A percentile compares a stretch with the other conserved stretches of the same genome.
Evolutionary conservation across 1,139 yeast species (phyloP).

Genomic region (Sugiyamaella xylanicola): DNA sequence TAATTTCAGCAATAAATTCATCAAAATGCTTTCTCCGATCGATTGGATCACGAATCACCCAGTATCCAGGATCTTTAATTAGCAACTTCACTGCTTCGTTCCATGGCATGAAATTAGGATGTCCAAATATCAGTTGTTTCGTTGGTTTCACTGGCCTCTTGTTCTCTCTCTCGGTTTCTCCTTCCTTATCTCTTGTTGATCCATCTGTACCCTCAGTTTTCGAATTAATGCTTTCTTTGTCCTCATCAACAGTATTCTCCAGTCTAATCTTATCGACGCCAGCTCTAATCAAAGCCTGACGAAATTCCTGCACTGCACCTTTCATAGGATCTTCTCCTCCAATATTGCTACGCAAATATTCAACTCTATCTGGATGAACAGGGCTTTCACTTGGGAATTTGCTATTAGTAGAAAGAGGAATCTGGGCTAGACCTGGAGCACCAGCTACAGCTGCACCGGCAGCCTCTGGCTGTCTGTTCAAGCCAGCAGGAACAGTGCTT

Average conservation of each 20-base stretch:
- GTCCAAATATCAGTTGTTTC: slow-evolving; percentile 54
- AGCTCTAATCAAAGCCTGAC: slow-evolving; percentile 14
- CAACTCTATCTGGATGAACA: slow-evolving; percentile 14
- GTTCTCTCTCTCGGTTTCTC: neutral
- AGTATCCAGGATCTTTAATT: slow-evolving; percentile 64
- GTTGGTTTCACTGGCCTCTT: slow-evolving; percentile 52
- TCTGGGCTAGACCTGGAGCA: neutral
- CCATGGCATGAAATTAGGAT: slow-evolving; percentile 49
- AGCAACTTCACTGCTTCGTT: slow-evolving; percentile 63
- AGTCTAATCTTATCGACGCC: slow-evolving; percentile 3
- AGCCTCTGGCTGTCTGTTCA: too few species aligned
- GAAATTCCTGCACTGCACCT: slow-evolving; percentile 11
- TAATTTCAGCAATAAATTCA: slow-evolving; percentile 56
- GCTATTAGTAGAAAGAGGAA: slow-evolving; percentile 3
- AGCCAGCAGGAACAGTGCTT: neutral
- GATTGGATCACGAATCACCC: slow-evolving; percentile 66
- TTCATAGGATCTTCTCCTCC: slow-evolving; percentile 11
- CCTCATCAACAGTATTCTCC: neutral
- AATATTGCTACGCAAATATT: slow-evolving; percentile 1
- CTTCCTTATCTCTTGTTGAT: neutral
- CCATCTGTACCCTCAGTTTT: neutral
- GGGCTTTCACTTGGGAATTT: slow-evolving; percentile 11
- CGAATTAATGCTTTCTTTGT: slow-evolving; percentile 43
- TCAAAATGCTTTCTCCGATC: slow-evolving; percentile 66
- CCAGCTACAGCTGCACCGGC: neutral